Evolutionary conservation across 441 rosid genomes (phyloP).

Genomic region (Viola pubescens): DNA sequence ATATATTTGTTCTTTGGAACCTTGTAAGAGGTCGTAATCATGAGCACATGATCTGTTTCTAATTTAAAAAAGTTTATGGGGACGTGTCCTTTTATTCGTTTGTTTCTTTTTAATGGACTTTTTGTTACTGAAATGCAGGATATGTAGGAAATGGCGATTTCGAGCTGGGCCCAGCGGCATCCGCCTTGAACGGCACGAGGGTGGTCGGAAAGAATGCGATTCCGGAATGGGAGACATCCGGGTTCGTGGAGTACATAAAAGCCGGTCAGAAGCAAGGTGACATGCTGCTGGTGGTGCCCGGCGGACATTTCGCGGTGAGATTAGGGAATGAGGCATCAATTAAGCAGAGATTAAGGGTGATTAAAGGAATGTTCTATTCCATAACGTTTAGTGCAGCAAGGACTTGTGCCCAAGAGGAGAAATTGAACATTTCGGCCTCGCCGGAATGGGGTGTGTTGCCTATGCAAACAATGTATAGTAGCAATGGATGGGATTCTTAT

Average conservation of each 20-base stretch:
- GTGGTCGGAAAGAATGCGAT: constrained; percentile 35
- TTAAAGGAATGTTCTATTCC: constrained; percentile 43
- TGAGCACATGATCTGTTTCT: too few species aligned
- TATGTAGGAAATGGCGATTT: constrained; percentile 62
- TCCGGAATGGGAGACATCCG: constrained; percentile 57
- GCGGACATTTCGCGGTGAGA: constrained; percentile 54
- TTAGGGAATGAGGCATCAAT: constrained; percentile 70
- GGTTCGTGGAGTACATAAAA: constrained; percentile 72
- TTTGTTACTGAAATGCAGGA: constrained; percentile 29
- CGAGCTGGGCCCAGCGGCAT: constrained; percentile 52
- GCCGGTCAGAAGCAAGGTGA: constrained; percentile 82
- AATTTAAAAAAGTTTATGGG: too few species aligned
- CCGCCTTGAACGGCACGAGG: constrained; percentile 51
- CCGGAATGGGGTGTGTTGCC: constrained; percentile 65
- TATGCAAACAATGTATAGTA: constrained; percentile 70
- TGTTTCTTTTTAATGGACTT: too few species aligned
- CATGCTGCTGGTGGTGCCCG: constrained; percentile 71
- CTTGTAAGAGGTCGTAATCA: too few species aligned
- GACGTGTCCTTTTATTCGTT: too few species aligned
- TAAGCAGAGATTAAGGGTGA: constrained; percentile 39
- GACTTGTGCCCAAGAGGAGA: constrained; percentile 72
- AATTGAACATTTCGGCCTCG: constrained; percentile 51
- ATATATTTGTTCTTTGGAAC: too few species aligned
- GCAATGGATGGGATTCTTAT: constrained; percentile 79
- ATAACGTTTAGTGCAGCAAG: constrained; percentile 66